Conservation (phyloP, 495 filamentous ascomycete species). For the Jackrogersella multiformis region DNA sequence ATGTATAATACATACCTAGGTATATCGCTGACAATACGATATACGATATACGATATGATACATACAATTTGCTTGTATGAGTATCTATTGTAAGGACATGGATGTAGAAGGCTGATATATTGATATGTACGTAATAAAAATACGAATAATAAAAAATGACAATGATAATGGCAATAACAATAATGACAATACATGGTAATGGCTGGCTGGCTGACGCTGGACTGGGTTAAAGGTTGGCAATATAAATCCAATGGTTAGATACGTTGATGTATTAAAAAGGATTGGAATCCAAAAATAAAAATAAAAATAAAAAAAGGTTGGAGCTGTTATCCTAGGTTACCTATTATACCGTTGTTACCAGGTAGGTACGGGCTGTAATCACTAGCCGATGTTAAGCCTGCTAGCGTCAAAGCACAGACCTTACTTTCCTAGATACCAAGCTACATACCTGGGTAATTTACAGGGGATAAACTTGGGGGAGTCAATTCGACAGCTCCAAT, state of each 20-base stretch:
- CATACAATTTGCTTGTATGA: too few species aligned
- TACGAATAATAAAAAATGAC: not conserved
- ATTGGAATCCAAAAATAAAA: not conserved
- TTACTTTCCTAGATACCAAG: too few species aligned
- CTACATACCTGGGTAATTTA: constrained; percentile 27
- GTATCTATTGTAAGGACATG: too few species aligned
- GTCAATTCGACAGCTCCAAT: too few species aligned
- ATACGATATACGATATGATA: not conserved
- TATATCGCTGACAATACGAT: not conserved
- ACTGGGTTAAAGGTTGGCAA: too few species aligned
- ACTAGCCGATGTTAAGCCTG: constrained; percentile 37
- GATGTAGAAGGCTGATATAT: too few species aligned
- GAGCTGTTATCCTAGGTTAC: constrained; percentile 16
- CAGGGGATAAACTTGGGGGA: not conserved
- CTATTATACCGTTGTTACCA: constrained; percentile 29
- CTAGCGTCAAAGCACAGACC: constrained; percentile 28
- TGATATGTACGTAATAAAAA: not conserved
- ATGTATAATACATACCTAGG: constrained; percentile 6
- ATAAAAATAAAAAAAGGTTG: constrained; percentile 4
- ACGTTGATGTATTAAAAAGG: not conserved
- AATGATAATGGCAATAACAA: not conserved
- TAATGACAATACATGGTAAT: not conserved
- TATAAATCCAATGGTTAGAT: too few species aligned
- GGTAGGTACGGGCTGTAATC: constrained; percentile 23
- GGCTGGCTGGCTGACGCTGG: constrained; percentile 13